Conservation (phyloP, 805 yeast species). For the Cyberlindnera japonica region DNA sequence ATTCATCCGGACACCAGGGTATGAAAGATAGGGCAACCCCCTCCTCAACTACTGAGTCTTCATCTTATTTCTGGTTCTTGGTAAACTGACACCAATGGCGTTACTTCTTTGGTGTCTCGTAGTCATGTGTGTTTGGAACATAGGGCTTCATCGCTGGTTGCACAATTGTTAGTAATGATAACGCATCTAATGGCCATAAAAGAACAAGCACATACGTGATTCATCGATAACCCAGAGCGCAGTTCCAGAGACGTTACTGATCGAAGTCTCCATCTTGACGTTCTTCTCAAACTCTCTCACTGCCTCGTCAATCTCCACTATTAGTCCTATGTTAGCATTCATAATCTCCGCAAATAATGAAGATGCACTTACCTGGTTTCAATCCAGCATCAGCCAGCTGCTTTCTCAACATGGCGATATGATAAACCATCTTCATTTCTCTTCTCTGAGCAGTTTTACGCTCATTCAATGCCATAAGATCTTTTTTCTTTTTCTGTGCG, state of each 20-base stretch:
- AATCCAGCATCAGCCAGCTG: slow-evolving; percentile 55
- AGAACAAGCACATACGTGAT: slow-evolving; percentile 24
- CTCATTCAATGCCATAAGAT: slow-evolving; percentile 49
- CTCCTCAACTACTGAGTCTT: no score
- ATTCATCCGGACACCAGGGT: slow-evolving; percentile 11
- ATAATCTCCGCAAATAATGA: not conserved
- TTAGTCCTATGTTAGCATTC: slow-evolving; percentile 12
- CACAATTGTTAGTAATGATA: no score
- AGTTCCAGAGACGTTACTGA: slow-evolving; percentile 52
- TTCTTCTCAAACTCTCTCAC: slow-evolving; percentile 51
- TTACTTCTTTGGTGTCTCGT: slow-evolving; percentile 33
- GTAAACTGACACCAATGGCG: no score
- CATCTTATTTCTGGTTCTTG: no score
- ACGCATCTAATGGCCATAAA: not conserved
- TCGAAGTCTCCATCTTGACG: slow-evolving; percentile 55
- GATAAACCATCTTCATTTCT: slow-evolving; percentile 60
- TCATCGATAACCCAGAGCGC: slow-evolving; percentile 59
- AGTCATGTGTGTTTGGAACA: slow-evolving; percentile 60
- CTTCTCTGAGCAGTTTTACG: slow-evolving; percentile 43
- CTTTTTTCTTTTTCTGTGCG: slow-evolving; percentile 48
- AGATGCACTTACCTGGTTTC: slow-evolving; percentile 41
- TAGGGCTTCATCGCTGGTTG: slow-evolving; percentile 41
- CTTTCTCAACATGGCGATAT: slow-evolving; percentile 59
- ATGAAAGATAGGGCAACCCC: slow-evolving; percentile 5
- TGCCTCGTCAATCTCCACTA: slow-evolving; percentile 48